Evolutionary conservation across 2,329 filamentous ascomycete species (phyloP), one percentile per base, ranked within the genome.

Genomic region (Alternaria gaisen): DNA sequence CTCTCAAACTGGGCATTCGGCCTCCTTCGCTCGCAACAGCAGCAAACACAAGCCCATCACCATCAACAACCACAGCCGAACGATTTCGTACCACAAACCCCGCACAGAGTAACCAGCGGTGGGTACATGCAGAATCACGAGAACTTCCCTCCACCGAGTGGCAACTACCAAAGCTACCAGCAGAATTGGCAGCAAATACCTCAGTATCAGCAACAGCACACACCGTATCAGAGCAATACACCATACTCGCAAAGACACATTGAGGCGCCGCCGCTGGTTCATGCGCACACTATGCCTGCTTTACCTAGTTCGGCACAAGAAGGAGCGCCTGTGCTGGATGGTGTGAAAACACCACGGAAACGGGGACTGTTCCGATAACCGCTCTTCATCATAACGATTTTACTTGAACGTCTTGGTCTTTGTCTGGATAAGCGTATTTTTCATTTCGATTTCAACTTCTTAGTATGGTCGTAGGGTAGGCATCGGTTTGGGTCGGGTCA

Each of bases 1-100:
- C 80, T 86, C 60, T 85, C 84, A 57, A 89, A 89, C 72, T 82
- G 86, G 74, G 86, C 86, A 3, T 88, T 89, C 73, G 82, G 83
- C 59, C 81, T 85, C 53, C 83, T 87, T 67, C 79, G 83, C 60
- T 77, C 80, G 41, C 46, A 57, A 58, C 82, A 82, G 9, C 59
- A 66, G 10, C 59, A 61, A 24, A 53, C 52, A 14, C 53, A 60
- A 30, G 26, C 54, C n/a, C 52, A 50, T 36, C 61, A 22, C 54
- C 59, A 65, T 67, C 26, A 54, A 22, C 51, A 57, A 32, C 53
- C 42, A 16, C 43, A 26, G 56, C 72, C 40, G 34, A 68, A 58
- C 63, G 74, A 55, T 63, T 72, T 56, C 60, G 58, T 52, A 58
- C 75, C 72, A 2, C 72, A 74, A 41, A 79, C 76, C 0, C 77